Conservation (phyloP, 2,329 filamentous ascomycete genomes). For the Coniella vitis region DNA sequence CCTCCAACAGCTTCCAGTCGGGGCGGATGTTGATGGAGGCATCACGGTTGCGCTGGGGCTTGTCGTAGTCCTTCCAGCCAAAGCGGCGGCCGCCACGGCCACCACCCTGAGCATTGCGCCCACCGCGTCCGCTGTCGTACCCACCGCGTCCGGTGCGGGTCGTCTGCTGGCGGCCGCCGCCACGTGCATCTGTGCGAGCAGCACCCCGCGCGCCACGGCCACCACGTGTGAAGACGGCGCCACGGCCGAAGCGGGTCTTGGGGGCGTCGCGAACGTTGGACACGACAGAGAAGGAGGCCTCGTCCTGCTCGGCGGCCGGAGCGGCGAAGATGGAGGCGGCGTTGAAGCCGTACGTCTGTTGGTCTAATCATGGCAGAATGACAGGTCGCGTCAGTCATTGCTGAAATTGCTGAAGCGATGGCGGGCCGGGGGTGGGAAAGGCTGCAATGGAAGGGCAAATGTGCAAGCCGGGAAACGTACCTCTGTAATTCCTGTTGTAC, state of each 20-base stretch:
- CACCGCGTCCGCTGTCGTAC: slow-evolving; percentile 26
- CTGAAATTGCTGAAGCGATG: too few species aligned
- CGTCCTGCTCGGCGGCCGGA: slow-evolving; percentile 78
- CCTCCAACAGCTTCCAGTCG: slow-evolving; percentile 92
- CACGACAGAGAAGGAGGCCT: slow-evolving; percentile 95
- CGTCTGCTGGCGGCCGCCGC: slow-evolving; percentile 48
- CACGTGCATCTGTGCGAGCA: slow-evolving; percentile 46
- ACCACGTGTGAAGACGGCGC: slow-evolving; percentile 82
- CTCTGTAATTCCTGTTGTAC: slow-evolving; percentile 90
- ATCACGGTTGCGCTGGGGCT: slow-evolving; percentile 93
- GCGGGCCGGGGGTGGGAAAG: too few species aligned
- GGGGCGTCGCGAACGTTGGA: slow-evolving; percentile 85
- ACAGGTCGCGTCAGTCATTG: neutral
- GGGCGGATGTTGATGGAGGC: slow-evolving; percentile 93
- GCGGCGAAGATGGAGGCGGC: slow-evolving; percentile 82
- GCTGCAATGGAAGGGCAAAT: too few species aligned
- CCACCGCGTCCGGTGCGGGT: slow-evolving; percentile 59
- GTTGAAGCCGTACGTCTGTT: slow-evolving; percentile 93
- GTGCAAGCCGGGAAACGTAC: slow-evolving; percentile 38
- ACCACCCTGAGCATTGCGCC: slow-evolving; percentile 36
- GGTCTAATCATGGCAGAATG: slow-evolving; percentile 49
- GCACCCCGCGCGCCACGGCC: slow-evolving; percentile 72
- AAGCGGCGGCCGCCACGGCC: slow-evolving; percentile 76
- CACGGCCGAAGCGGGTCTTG: slow-evolving; percentile 82
- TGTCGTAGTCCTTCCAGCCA: slow-evolving; percentile 98